Conservation (phyloP, 768 basidiomycete species). For the Pleurotus giganteus region DNA sequence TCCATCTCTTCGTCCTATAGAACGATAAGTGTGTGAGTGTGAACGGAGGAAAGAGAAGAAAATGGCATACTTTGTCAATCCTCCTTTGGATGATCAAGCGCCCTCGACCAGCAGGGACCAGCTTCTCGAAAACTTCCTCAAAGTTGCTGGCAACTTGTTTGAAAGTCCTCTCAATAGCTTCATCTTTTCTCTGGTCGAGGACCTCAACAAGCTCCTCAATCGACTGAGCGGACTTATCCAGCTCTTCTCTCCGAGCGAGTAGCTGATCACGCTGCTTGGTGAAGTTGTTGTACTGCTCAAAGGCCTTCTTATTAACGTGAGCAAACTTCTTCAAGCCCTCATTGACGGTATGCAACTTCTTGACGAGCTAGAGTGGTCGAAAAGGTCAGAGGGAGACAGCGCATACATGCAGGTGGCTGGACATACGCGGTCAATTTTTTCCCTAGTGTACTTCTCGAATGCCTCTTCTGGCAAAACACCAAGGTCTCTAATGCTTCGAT, state of each 20-base stretch:
- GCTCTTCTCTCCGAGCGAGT: conserved; percentile 80
- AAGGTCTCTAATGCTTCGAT: conserved; percentile 91
- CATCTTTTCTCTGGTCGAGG: conserved; percentile 95
- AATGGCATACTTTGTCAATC: conserved; percentile 68
- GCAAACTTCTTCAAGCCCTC: conserved; percentile 95
- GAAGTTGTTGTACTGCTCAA: conserved; percentile 97
- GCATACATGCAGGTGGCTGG: neutral
- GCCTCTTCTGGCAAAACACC: conserved; percentile 97
- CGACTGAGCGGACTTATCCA: conserved; percentile 85
- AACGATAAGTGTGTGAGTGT: neutral
- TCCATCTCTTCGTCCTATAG: conserved; percentile 68
- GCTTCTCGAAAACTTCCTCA: conserved; percentile 93
- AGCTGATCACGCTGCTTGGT: conserved; percentile 96
- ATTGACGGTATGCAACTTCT: conserved; percentile 89
- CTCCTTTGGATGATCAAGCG: conserved; percentile 89
- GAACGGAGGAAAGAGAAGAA: neutral
- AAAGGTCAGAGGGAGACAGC: neutral
- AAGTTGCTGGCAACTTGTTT: conserved; percentile 98
- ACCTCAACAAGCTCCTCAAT: conserved; percentile 93
- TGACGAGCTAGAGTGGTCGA: conserved; percentile 65
- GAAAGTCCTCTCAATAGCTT: conserved; percentile 97
- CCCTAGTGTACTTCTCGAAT: conserved; percentile 89
- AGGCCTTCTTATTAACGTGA: conserved; percentile 99
- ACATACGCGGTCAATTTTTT: conserved; percentile 83
- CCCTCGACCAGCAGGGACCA: conserved; percentile 93